Conservation (phyloP, 768 basidiomycete genomes). For the Boletus fagicola region DNA sequence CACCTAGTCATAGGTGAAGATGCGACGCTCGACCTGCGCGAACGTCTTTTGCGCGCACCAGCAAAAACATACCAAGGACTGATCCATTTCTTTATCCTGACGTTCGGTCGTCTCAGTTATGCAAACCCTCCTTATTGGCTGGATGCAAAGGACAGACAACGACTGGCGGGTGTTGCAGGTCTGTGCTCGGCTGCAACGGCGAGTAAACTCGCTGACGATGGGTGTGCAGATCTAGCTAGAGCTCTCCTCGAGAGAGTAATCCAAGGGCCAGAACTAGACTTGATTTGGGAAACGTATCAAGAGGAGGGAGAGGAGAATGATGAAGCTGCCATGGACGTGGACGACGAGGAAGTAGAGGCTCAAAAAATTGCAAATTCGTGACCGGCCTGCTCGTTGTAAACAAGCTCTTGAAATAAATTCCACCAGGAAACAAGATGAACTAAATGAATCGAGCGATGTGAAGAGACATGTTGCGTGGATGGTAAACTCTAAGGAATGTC, state of each 20-base stretch:
- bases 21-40: slow-evolving; percentile 50
- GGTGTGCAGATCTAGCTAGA: slow-evolving; percentile 50
- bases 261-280: slow-evolving; percentile 69
- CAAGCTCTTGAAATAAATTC: background rate
- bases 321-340: slow-evolving; percentile 46
- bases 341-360: slow-evolving; percentile 52
- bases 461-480: background rate
- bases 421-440: background rate
- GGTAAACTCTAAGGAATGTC: slow-evolving; percentile 14
- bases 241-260: slow-evolving; percentile 66
- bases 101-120: slow-evolving; percentile 72
- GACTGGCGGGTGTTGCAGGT: slow-evolving; percentile 51
- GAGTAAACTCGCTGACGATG: slow-evolving; percentile 4
- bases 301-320: slow-evolving; percentile 41
- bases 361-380: slow-evolving; percentile 22
- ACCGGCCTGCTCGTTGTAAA: slow-evolving; percentile 1
- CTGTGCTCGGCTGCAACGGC: slow-evolving; percentile 18
- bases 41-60: slow-evolving; percentile 55
- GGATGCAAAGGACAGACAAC: slow-evolving; percentile 35
- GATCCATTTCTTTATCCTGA: slow-evolving; percentile 70
- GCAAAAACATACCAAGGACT: slow-evolving; percentile 59
- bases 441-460: background rate
- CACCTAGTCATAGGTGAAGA: slow-evolving; percentile 55
- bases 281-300: slow-evolving; percentile 61
- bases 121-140: slow-evolving; percentile 66